Percentiles rank a stretch among this genome's conserved stretches.
Conservation (phyloP, 2,329 filamentous ascomycete species). For the Fusarium sacchari region DNA sequence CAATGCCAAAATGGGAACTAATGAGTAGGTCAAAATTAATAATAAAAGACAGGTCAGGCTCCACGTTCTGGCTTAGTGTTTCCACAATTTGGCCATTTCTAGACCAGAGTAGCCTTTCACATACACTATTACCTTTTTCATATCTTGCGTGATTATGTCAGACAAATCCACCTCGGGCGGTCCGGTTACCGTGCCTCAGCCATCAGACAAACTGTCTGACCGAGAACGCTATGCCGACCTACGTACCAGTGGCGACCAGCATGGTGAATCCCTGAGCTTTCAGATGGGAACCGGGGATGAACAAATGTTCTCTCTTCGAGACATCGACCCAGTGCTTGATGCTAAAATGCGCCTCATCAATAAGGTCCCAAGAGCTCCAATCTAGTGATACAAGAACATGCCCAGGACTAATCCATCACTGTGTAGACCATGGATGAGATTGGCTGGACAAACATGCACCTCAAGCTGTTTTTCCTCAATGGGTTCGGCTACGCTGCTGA, state of each 20-base stretch:
- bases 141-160: background rate
- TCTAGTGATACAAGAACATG: fast-evolving
- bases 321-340: background rate
- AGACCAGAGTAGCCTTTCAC: background rate
- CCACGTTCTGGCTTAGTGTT: background rate
- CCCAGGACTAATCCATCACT: background rate
- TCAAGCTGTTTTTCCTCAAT: background rate
- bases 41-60: background rate
- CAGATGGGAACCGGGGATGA: background rate
- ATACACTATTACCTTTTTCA: no score
- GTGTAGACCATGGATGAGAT: background rate
- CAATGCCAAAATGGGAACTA: background rate
- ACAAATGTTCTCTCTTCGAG: background rate
- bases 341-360: background rate
- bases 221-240: background rate
- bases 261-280: background rate
- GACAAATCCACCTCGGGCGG: background rate
- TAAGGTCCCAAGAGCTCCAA: background rate
- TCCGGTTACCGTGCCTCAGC: background rate
- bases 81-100: background rate
- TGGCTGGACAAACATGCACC: background rate
- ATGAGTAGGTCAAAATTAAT: fast-evolving
- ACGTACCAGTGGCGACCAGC: background rate
- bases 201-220: background rate
- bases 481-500: background rate